Conservation (phyloP, 2,329 filamentous ascomycete genomes). For the Calonectria hongkongensis region DNA sequence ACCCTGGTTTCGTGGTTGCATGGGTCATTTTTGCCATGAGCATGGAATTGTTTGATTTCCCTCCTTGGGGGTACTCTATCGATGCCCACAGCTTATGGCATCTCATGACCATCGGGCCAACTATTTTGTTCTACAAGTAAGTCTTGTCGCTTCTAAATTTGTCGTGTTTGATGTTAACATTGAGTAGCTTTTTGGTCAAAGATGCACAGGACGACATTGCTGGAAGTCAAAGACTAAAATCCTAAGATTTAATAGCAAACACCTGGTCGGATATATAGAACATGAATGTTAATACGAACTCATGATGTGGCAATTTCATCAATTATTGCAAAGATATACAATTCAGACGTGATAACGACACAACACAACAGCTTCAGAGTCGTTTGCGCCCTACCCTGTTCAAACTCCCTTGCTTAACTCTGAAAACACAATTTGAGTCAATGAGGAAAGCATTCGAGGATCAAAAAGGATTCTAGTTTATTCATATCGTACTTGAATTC, state of each 20-base stretch:
- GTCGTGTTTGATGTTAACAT: constrained; percentile 48
- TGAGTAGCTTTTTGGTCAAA: constrained; percentile 85
- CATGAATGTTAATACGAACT: constrained; percentile 22
- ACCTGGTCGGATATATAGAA: constrained; percentile 22
- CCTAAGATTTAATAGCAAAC: constrained; percentile 54
- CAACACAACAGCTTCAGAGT: background rate
- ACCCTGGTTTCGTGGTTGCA: constrained; percentile 92
- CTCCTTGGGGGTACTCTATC: constrained; percentile 86
- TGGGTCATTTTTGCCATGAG: constrained; percentile 97
- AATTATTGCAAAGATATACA: background rate
- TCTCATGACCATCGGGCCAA: constrained; percentile 91
- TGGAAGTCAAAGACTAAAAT: constrained; percentile 80
- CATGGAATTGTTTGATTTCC: constrained; percentile 94
- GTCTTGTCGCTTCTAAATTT: constrained; percentile 62
- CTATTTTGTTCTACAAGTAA: constrained; percentile 95
- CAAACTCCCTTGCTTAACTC: background rate
- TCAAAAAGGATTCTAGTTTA: background rate
- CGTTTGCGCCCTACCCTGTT: background rate
- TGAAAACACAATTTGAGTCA: background rate
- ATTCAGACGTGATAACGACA: background rate
- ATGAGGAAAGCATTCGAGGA: background rate
- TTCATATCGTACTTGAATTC: constrained; percentile 9
- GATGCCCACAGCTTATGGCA: constrained; percentile 99
- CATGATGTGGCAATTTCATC: background rate
- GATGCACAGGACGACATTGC: constrained; percentile 90